Percentiles rank a stretch among this genome's conserved stretches.
Evolutionary conservation across 345 rosid species (phyloP).

Genomic region (Gossypium stocksii): DNA sequence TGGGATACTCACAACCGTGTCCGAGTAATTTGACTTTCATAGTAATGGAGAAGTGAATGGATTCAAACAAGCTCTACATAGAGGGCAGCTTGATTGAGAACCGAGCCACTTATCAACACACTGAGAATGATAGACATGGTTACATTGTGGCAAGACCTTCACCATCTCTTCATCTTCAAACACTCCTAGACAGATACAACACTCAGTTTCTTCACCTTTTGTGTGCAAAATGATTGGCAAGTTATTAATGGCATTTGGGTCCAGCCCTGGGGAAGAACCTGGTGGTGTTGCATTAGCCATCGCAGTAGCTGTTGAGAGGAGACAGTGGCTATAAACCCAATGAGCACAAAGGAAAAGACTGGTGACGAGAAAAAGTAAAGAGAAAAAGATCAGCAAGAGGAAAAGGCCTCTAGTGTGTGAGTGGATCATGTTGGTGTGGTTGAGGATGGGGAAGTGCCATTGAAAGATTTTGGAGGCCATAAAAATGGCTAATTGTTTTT

Average conservation of each 20-base stretch:
- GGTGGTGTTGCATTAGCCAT: not conserved
- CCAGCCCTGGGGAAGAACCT: slow-evolving; percentile 5
- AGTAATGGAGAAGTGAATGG: not conserved
- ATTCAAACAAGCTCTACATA: slow-evolving; percentile 46
- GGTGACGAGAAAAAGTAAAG: slow-evolving; percentile 4
- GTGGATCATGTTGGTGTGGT: not conserved
- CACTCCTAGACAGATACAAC: slow-evolving; percentile 63
- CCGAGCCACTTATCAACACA: slow-evolving; percentile 69
- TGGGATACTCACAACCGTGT: no score
- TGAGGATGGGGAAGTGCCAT: slow-evolving; percentile 15
- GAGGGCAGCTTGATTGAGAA: slow-evolving; percentile 57
- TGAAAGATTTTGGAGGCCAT: slow-evolving; percentile 4
- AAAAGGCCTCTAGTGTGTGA: not conserved
- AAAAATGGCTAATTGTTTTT: not conserved
- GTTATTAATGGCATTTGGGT: slow-evolving; percentile 12
- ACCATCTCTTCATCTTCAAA: slow-evolving; percentile 62
- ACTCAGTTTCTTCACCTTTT: slow-evolving; percentile 24
- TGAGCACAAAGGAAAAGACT: slow-evolving; percentile 1
- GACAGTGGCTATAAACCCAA: not conserved
- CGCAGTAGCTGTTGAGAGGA: not conserved
- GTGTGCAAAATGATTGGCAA: slow-evolving; percentile 14
- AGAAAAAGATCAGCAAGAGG: slow-evolving; percentile 11
- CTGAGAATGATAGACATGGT: slow-evolving; percentile 56
- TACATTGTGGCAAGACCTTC: slow-evolving; percentile 57
- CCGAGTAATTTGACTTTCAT: no score